Evolutionary conservation across 768 basidiomycete species (phyloP).

Genomic region (Auricularia heimuer): DNA sequence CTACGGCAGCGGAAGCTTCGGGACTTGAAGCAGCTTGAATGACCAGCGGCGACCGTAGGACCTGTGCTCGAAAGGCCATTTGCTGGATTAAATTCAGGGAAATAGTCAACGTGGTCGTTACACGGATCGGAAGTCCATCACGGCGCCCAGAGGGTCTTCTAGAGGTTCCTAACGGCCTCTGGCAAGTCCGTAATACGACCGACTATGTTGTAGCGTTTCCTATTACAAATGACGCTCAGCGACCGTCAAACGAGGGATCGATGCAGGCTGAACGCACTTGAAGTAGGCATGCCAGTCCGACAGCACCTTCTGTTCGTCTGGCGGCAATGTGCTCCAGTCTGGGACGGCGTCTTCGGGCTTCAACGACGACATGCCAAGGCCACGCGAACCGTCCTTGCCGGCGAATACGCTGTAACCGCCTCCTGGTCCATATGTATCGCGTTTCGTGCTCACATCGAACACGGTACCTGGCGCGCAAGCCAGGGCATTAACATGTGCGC

Average conservation of each 20-base stretch:
- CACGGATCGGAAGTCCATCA: no score
- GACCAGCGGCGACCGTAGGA: no score
- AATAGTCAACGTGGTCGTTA: no score
- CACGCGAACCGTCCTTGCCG: slow-evolving; percentile 87
- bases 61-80: no score
- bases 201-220: slow-evolving; percentile 83
- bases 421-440: slow-evolving; percentile 82
- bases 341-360: slow-evolving; percentile 77
- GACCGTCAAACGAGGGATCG: slow-evolving; percentile 1
- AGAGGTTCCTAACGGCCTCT: no score
- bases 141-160: no score
- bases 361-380: slow-evolving; percentile 82
- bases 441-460: slow-evolving; percentile 81
- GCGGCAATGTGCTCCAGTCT: slow-evolving; percentile 70
- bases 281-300: slow-evolving; percentile 90
- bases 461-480: slow-evolving; percentile 48
- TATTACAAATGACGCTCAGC: slow-evolving; percentile 17
- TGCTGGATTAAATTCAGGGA: no score
- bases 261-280: slow-evolving; percentile 41
- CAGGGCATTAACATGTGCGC: neutral
- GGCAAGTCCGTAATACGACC: slow-evolving; percentile 41
- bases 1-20: no score
- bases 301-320: slow-evolving; percentile 66
- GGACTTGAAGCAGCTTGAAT: no score
- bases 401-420: slow-evolving; percentile 78